Evolutionary conservation across 805 yeast genomes (phyloP), one percentile per base, ranked within the genome.

Genomic region (Starmerella davenportii): DNA sequence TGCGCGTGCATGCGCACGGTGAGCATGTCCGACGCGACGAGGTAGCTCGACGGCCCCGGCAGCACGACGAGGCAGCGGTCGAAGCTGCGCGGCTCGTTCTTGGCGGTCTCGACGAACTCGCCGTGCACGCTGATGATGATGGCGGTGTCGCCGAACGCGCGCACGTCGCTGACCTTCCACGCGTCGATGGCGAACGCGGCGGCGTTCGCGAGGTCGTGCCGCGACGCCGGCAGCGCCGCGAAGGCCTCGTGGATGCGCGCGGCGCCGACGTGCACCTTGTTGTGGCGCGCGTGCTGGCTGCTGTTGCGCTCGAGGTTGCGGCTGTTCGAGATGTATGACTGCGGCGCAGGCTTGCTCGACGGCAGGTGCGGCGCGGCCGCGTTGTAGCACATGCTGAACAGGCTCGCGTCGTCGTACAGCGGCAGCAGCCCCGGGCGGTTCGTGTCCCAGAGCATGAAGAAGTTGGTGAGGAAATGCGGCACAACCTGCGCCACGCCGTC

Each of bases 11-110:
- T 25, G 45, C 93, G 72, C 3, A 90, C 59, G 14, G 74, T 64
- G 38, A 90, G 62, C 54, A 80, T 56, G 58, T 90, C 98, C 25
- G 92, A 77, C 14, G 93, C 95, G 23, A 90, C 73, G n/a, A 82
- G 63, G 63, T 81, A 71, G 23, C 71, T 61, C 4, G 84, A 79
- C 40, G 68, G 67, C 15, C 74, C 69, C 1, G 75, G 76, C 2
- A 84, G 75, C 20, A 79, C 62, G n/a, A 80, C 64, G 54, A 90
- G 74, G 1, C 76, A 66, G 52, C 98, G 68, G 56, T 90, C 98
- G 57, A 90, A 90, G 8, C 90, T 72, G 54, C 90, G 77, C 47
- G 65, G 66, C 4, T 70, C 61, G 27, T 76, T 47, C 27, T 41
- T 42, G 38, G 51, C 41, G 25, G 46, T 32, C 57, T 90, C 96